Evolutionary conservation across 108 stramenopile genomes (phyloP).

Genomic region (Pseudonitzschia multiseries): DNA sequence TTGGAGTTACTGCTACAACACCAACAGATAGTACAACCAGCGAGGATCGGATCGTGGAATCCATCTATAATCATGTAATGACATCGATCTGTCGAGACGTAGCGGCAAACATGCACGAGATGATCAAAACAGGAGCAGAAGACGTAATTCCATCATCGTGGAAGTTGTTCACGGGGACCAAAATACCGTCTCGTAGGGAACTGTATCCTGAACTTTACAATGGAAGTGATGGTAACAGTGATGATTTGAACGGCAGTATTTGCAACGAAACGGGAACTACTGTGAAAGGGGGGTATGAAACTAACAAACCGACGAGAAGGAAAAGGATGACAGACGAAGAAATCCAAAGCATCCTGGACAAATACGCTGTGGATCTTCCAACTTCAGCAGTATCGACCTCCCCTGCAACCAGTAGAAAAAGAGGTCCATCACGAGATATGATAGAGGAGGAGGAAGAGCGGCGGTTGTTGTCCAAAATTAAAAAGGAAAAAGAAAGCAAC

Average conservation of each 20-base stretch:
- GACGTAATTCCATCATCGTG: constrained; percentile 19
- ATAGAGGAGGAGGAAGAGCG: constrained; percentile 5
- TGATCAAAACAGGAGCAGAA: constrained; percentile 37
- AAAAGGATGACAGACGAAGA: constrained; percentile 14
- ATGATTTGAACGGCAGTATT: neutral
- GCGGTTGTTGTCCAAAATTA: neutral
- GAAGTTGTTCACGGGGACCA: constrained; percentile 11
- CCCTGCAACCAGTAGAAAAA: neutral
- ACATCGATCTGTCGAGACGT: constrained; percentile 27
- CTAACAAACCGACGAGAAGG: neutral
- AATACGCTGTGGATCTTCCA: constrained; percentile 29
- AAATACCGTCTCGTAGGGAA: neutral
- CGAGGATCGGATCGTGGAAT: constrained; percentile 27
- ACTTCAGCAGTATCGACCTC: neutral
- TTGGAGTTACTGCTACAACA: neutral
- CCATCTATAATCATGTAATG: constrained; percentile 32
- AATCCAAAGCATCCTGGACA: constrained; percentile 26
- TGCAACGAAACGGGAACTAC: neutral
- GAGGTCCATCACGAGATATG: neutral
- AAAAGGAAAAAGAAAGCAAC: constrained; percentile 6
- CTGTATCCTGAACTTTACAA: constrained; percentile 18
- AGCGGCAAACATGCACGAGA: constrained; percentile 32
- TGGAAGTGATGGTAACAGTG: neutral
- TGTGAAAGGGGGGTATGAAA: neutral
- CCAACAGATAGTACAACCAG: neutral